Evolutionary conservation across 768 basidiomycete species (phyloP).

Genomic region (Flagelloscypha sp.): DNA sequence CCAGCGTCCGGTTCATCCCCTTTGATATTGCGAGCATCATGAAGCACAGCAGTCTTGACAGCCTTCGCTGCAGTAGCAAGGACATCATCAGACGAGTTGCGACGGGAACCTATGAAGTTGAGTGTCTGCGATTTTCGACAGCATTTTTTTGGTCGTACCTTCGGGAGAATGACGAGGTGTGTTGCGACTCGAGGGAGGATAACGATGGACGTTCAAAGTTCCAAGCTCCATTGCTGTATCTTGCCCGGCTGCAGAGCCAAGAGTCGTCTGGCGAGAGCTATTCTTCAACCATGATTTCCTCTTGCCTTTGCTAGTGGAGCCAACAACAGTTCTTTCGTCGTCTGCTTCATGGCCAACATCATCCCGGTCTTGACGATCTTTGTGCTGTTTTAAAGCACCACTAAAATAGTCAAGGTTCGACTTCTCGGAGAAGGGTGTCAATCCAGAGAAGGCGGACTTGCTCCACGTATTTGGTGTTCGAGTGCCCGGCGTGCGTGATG

Average conservation of each 20-base stretch:
- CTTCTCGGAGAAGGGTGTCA: constrained; percentile 35
- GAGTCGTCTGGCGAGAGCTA: constrained; percentile 1
- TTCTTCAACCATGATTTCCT: constrained; percentile 15
- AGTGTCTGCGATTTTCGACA: no score
- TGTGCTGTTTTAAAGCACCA: constrained; percentile 19
- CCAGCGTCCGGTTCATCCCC: constrained; percentile 36
- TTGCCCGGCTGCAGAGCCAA: constrained; percentile 9
- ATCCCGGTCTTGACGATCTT: constrained; percentile 10
- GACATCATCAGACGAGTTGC: no score
- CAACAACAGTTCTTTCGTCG: constrained; percentile 11
- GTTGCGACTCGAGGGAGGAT: no score
- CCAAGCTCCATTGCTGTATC: no score
- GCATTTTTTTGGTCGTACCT: no score
- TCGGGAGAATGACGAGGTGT: no score
- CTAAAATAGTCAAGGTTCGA: constrained; percentile 31
- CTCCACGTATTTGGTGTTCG: no score
- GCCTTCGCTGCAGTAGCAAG: constrained; percentile 65
- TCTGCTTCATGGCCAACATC: constrained; percentile 24
- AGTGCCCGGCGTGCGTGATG: constrained; percentile 20
- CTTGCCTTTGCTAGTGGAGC: constrained; percentile 18
- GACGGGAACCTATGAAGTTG: no score
- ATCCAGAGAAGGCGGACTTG: constrained; percentile 38
- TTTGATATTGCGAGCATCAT: constrained; percentile 66
- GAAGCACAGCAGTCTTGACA: constrained; percentile 60
- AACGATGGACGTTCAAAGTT: no score